Conservation (phyloP, 176 grass and related monocot genomes). For the Secale cereale region DNA sequence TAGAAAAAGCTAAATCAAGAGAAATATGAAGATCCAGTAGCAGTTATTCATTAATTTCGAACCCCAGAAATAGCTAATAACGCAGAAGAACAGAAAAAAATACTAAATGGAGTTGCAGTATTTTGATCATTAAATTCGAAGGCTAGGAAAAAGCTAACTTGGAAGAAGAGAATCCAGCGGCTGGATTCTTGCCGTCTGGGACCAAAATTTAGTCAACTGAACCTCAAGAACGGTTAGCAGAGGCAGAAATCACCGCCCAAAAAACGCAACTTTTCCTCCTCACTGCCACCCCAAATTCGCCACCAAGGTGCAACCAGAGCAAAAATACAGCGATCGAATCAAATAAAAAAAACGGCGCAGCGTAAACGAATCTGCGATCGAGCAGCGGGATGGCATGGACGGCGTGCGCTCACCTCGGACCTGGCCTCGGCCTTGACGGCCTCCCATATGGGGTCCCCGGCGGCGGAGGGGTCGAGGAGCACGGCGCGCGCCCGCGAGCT, state of each 20-base stretch:
- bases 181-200: neutral
- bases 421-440: conserved; percentile 77
- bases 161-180: neutral
- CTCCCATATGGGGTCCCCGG: conserved; percentile 88
- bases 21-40: neutral
- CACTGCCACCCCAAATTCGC: neutral
- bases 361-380: neutral
- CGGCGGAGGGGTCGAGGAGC: conserved; percentile 48
- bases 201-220: neutral
- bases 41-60: neutral
- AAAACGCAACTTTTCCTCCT: neutral
- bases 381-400: neutral
- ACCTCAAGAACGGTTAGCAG: neutral
- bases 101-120: neutral
- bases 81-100: neutral
- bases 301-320: neutral
- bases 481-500: conserved; percentile 42
- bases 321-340: neutral
- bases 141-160: neutral
- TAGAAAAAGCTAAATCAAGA: neutral
- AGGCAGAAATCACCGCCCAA: neutral
- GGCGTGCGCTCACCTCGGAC: conserved; percentile 65
- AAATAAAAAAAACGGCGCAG: neutral
- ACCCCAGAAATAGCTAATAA: neutral
- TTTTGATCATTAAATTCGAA: neutral